These are phyloP conservation scores for Phytopythium helicoides DNA, from an alignment of 352 stramenopile species.

Conservation along the genomic window DNA sequence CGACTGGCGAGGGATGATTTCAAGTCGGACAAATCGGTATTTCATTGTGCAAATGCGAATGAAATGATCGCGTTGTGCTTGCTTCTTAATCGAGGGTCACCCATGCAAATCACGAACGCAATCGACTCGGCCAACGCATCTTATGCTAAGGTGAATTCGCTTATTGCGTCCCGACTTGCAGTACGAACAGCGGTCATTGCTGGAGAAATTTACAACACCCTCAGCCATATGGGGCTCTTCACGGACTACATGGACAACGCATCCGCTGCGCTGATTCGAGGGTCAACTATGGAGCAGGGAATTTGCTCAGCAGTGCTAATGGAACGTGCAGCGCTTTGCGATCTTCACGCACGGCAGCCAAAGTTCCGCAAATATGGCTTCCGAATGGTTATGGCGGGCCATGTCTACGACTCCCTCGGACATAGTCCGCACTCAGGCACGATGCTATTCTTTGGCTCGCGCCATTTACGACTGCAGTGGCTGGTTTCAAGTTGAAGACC, in stretches of 20 bases:
- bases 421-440: constrained; percentile 73
- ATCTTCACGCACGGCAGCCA: constrained; percentile 58
- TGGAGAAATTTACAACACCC: constrained; percentile 75
- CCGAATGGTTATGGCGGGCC: constrained; percentile 87
- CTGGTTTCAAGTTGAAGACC: constrained; percentile 86
- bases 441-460: constrained; percentile 75
- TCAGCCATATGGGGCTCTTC: constrained; percentile 74
- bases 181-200: constrained; percentile 69
- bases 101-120: constrained; percentile 84
- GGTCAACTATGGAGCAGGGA: constrained; percentile 81
- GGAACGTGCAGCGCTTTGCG: constrained; percentile 75
- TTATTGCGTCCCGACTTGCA: constrained; percentile 47
- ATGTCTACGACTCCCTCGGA: constrained; percentile 75
- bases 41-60: constrained; percentile 82
- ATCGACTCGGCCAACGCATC: constrained; percentile 61
- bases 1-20: constrained; percentile 89
- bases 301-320: constrained; percentile 84
- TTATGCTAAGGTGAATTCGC: constrained; percentile 59
- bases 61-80: constrained; percentile 88
- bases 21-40: constrained; percentile 85
- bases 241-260: constrained; percentile 88
- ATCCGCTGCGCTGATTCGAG: constrained; percentile 75
- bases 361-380: constrained; percentile 90
- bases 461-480: constrained; percentile 79
- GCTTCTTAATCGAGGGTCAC: constrained; percentile 71